Base-by-base conservation (phyloP, 805 yeast species). In the Ogataea trehalophila region DNA sequence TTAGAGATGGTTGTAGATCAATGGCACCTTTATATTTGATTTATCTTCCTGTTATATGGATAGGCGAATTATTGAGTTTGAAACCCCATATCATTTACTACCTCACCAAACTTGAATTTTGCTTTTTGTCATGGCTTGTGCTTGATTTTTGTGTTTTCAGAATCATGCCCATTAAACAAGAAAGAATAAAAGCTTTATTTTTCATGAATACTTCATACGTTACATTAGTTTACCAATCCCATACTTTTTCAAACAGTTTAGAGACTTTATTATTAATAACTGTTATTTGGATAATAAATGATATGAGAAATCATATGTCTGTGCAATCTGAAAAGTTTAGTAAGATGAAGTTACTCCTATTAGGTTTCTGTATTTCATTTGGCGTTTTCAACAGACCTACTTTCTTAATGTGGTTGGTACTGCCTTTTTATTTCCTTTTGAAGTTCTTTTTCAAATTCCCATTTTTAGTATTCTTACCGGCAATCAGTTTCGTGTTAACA, bases 331-430 rank as follows among this genome's bases (percentile, higher is more conserved):
- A 23, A 7, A 15, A 20, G 13, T 51, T 38, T 23, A 45, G 52
- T 23, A 34, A 34, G 8, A 20, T 20, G 7, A 62, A 59, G 37
- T 37, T 61, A 65, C 34, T 45, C 51, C 31, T 45, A 56, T n/a
- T 61, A 77, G 44, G 96, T 81, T 0, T 67, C 0, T 39, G 85
- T 0, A 57, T 81, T 1, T 70, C 84, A 0, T 41, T 90, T 22
- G 99, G 98, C 0, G 53, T 79, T 0, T 92, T 91, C 71, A 94
- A 91, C 63, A 72, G 99, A 55, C 76, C 89, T 26, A 89, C 97
- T 0, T 92, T 92, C 59, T 73, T 81, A 0, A 86, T 83, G 0
- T 94, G 88, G 70, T 58, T 95, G 37, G 40, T 83, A 0, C 45
- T 87, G 3, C 98, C 98, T 1, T 58, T 74, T 0, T 38, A 75